These are phyloP conservation scores for Solanum stenotomum DNA, from an alignment of 257 asterid species.

Conservation along the genomic window DNA sequence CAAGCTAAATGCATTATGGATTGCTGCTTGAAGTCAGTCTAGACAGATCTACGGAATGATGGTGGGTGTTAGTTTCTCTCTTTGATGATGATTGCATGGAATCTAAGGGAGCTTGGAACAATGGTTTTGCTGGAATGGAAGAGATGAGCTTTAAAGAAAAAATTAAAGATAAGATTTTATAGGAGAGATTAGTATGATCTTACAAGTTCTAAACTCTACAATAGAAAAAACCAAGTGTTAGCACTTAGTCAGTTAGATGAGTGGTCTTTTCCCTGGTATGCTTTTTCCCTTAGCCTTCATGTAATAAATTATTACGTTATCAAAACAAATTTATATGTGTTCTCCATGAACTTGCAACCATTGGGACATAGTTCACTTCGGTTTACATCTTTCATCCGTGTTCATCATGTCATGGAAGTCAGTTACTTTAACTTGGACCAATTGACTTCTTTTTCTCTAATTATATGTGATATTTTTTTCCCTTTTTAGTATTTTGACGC, in stretches of 20 bases:
- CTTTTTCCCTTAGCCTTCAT: not conserved
- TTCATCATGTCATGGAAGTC: not conserved
- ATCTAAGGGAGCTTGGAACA: not conserved
- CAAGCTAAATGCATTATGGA: not conserved
- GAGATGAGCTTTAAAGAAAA: not conserved
- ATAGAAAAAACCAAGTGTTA: not conserved
- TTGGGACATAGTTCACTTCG: not conserved
- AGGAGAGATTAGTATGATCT: not conserved
- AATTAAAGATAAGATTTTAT: not conserved
- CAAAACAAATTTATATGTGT: not conserved
- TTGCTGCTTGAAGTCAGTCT: not conserved
- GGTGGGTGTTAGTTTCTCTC: not conserved
- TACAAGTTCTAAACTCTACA: not conserved
- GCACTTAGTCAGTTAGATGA: not conserved
- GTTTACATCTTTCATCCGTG: not conserved
- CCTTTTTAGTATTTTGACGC: constrained; percentile 68
- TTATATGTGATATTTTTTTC: not conserved
- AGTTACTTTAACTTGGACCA: not conserved
- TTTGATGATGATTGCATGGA: not conserved
- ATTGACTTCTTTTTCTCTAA: not conserved
- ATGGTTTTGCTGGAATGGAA: not conserved
- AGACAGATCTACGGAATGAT: not conserved
- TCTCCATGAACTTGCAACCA: not conserved
- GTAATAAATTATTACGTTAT: not conserved
- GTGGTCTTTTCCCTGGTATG: not conserved